phyloP scores from a whole-genome alignment of 768 basidiomycete genomes.

The Hygrocybe punicea region DNA sequence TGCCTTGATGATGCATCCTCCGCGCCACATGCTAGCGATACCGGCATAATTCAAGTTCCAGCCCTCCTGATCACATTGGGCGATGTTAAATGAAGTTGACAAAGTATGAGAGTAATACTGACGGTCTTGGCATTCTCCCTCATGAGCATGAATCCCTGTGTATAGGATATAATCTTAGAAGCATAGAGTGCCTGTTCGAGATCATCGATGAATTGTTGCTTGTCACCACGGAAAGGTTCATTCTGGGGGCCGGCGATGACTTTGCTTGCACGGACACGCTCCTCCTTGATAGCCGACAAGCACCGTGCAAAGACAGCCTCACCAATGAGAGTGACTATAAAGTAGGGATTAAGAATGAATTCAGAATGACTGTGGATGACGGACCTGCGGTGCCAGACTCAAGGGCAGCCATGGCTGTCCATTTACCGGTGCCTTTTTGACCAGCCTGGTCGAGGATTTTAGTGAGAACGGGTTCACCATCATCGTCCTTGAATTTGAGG shows the following conservation, averaged over 20 bases:
- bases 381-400: slow-evolving; percentile 84
- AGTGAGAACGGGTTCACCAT: slow-evolving; percentile 83
- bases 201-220: slow-evolving; percentile 98
- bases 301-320: slow-evolving; percentile 99
- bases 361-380: slow-evolving; percentile 21
- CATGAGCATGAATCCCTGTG: slow-evolving; percentile 99
- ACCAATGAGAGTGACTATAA: slow-evolving; percentile 91
- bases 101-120: slow-evolving; percentile 10
- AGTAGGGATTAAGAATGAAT: slow-evolving; percentile 6
- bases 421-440: slow-evolving; percentile 99
- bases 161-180: slow-evolving; percentile 99
- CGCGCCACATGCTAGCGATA: slow-evolving; percentile 99
- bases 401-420: slow-evolving; percentile 96
- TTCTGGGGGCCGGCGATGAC: slow-evolving; percentile 85
- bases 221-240: slow-evolving; percentile 94
- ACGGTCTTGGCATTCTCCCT: slow-evolving; percentile 95
- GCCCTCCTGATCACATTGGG: slow-evolving; percentile 42
- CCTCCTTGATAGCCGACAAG: slow-evolving; percentile 94
- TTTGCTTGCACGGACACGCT: slow-evolving; percentile 92
- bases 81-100: background rate
- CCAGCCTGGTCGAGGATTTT: slow-evolving; percentile 97
- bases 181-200: slow-evolving; percentile 99
- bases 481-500: slow-evolving; percentile 94
- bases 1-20: slow-evolving; percentile 98
- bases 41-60: slow-evolving; percentile 98